These are phyloP conservation scores for Letharia lupina DNA, from an alignment of 495 filamentous ascomycete species.

Conservation along the genomic window DNA sequence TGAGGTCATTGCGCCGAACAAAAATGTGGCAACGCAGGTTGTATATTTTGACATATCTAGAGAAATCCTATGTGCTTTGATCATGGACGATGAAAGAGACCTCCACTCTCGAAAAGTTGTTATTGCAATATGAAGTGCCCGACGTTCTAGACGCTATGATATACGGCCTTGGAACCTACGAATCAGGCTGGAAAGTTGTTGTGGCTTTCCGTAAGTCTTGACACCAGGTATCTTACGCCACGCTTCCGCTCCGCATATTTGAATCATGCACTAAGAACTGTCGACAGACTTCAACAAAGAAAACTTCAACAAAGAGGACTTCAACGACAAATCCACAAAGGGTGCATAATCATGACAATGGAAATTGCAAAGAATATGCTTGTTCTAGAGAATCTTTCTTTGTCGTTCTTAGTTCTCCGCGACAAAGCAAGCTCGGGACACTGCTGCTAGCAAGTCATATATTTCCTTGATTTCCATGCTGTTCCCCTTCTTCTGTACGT, in stretches of 20 bases:
- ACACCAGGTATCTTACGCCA: background rate
- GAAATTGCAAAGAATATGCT: background rate
- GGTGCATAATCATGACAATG: background rate
- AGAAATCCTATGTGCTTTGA: background rate
- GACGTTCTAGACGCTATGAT: background rate
- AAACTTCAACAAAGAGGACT: background rate
- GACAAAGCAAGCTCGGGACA: background rate
- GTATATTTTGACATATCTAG: no score
- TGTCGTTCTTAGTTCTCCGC: background rate
- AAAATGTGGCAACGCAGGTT: background rate
- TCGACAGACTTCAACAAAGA: background rate
- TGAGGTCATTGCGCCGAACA: background rate
- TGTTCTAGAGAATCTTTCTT: background rate
- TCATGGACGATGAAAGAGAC: background rate
- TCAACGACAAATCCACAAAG: background rate
- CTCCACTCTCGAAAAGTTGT: background rate
- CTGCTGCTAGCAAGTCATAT: background rate
- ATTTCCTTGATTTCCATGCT: background rate
- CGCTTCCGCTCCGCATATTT: background rate
- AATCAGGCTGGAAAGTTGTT: background rate
- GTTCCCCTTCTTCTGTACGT: background rate
- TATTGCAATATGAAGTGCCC: background rate
- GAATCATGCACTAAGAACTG: background rate
- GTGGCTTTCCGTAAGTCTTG: background rate
- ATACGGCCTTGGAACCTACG: background rate